A percentile compares a stretch with the other conserved stretches of the same genome.
Evolutionary conservation across 352 stramenopile genomes (phyloP).

Genomic region (Globisporangium recalcitrans): DNA sequence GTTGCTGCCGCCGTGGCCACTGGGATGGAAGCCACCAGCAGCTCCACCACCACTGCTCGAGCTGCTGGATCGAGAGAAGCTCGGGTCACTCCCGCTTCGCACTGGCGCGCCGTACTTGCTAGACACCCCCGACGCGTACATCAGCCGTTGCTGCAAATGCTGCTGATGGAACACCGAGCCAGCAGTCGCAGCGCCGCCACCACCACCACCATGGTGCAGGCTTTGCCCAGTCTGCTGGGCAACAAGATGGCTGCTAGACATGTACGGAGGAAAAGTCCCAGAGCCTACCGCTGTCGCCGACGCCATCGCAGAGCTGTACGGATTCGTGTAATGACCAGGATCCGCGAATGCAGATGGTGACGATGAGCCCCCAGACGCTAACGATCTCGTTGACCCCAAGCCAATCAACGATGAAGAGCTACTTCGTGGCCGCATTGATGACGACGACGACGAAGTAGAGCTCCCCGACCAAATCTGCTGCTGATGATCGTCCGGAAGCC

Average conservation of each 20-base stretch:
- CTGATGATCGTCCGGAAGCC: neutral
- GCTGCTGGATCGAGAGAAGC: conserved; percentile 12
- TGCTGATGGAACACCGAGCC: conserved; percentile 7
- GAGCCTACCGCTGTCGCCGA: neutral
- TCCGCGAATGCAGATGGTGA: neutral
- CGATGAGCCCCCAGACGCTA: neutral
- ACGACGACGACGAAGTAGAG: neutral
- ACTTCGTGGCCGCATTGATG: conserved; percentile 23
- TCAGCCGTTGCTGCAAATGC: conserved; percentile 8
- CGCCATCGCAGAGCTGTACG: conserved; percentile 10
- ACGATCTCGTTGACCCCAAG: neutral
- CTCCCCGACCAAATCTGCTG: conserved; percentile 9
- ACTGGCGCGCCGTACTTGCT: conserved; percentile 1
- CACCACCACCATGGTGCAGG: conserved; percentile 3
- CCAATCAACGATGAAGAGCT: conserved; percentile 40
- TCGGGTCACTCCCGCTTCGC: conserved; percentile 23
- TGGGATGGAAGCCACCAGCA: neutral
- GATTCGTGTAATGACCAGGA: conserved; percentile 6
- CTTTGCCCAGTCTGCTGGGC: conserved; percentile 13
- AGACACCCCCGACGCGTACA: neutral
- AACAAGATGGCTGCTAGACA: conserved; percentile 16
- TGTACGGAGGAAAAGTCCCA: conserved; percentile 14
- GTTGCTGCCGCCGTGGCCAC: conserved; percentile 23
- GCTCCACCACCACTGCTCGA: neutral
- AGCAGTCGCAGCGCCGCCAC: neutral